Base-by-base conservation (phyloP, 305 asterid genomes). In the Fraxinus dipetala region DNA sequence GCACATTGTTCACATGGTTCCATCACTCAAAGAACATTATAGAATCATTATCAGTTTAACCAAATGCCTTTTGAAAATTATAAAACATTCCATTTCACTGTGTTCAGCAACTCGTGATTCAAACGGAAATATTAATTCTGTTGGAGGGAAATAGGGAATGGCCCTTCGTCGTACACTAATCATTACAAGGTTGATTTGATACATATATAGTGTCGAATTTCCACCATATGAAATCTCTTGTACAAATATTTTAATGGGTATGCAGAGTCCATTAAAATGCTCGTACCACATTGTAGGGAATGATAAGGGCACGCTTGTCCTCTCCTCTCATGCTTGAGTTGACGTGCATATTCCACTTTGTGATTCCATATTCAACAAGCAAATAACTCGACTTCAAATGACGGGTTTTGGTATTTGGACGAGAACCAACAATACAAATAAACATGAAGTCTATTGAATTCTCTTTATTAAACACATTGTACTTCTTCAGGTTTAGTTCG, bases 111-210 rank as follows among this genome's bases (percentile, higher is more conserved):
- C 72, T 63, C 9, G 9, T 54, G 80, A 20, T 45, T 31, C 26
- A 31, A 14, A n/a, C 16, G 13, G 43, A 73, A 82, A 51, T 4
- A 16, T 16, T 51, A 51, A 4, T 4, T n/a, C 79, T 18, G 70
- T 80, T 48, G 75, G 75, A 24, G 75, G 0, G 28, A 26, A 26
- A 26, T 26, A 26, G 28, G 28, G 32, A 75, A 38, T 11, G 80
- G 78, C 51, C 34, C 80, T 59, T 76, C 76, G 4, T 72, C 22
- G 75, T 84, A 82, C 83, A 65, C 32, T 63, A 63, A 81, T 79
- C 36, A 81, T 85, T 81, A 76, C 28, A 65, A 78, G n/a, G 38
- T 69, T 54, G 77, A 76, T 32, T 20, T 9, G 72, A 63, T 63
- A 63, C 31, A 20, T 7, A 61, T 59, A 59, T 59, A 18, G 61